A percentile compares a stretch with the other conserved stretches of the same genome.
Evolutionary conservation across 2,329 filamentous ascomycete species (phyloP).

Genomic region (Ceratocystis lukuohia): DNA sequence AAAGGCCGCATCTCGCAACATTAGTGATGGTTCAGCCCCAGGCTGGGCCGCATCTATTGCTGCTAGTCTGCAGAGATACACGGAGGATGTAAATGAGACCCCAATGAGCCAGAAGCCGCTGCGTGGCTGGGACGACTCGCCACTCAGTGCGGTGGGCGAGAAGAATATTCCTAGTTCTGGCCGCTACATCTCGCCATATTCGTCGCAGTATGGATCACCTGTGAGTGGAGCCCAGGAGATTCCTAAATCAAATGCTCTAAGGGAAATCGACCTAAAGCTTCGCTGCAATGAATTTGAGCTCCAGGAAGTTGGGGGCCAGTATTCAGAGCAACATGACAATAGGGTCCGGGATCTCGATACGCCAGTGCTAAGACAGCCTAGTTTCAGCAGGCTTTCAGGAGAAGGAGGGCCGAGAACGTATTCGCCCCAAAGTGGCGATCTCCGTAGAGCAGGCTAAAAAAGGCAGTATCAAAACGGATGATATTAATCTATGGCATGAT

Average conservation of each 20-base stretch:
- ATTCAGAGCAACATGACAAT: slow-evolving; percentile 20
- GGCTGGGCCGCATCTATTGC: slow-evolving; percentile 12
- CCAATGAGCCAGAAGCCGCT: slow-evolving; percentile 42
- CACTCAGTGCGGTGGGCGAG: slow-evolving; percentile 32
- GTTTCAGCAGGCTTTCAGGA: slow-evolving; percentile 30
- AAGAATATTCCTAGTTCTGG: slow-evolving; percentile 25
- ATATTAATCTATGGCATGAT: too few species aligned
- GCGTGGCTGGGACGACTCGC: slow-evolving; percentile 42
- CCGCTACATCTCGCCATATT: slow-evolving; percentile 46
- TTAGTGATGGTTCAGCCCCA: background rate
- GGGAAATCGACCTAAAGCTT: slow-evolving; percentile 20
- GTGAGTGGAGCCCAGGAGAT: slow-evolving; percentile 27
- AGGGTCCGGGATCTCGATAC: slow-evolving; percentile 24
- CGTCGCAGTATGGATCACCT: slow-evolving; percentile 46
- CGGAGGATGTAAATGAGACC: slow-evolving; percentile 29
- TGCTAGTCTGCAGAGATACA: background rate
- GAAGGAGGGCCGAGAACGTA: slow-evolving; percentile 23
- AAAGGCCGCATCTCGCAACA: background rate
- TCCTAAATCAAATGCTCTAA: slow-evolving; percentile 4
- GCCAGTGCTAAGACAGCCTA: slow-evolving; percentile 35
- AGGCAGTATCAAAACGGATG: background rate
- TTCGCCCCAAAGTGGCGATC: slow-evolving; percentile 4
- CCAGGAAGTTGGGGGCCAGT: slow-evolving; percentile 30
- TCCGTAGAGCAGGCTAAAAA: slow-evolving; percentile 5
- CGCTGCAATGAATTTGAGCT: slow-evolving; percentile 36